Evolutionary conservation across 257 asterid genomes (phyloP).

Genomic region (Nicotiana attenuata): DNA sequence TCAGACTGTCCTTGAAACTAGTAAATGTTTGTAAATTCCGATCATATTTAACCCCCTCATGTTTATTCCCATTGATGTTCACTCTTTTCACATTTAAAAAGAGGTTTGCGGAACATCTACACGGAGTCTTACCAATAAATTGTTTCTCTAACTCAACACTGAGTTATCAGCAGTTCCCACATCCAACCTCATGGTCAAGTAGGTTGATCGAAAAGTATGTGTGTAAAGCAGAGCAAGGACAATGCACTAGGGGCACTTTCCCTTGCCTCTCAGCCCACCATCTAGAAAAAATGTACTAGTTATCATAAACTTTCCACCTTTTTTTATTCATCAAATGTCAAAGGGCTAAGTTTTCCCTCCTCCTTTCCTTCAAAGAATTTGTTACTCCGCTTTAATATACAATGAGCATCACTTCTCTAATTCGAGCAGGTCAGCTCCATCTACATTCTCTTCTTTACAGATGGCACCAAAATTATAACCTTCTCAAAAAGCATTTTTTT

Average conservation of each 20-base stretch:
- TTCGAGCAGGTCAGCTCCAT: background rate
- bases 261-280: background rate
- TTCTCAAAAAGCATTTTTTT: background rate
- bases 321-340: background rate
- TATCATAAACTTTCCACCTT: background rate
- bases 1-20: background rate
- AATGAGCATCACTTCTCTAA: background rate
- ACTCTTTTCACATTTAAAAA: background rate
- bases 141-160: background rate
- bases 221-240: background rate
- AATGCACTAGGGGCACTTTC: background rate
- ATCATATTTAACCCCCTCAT: background rate
- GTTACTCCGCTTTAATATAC: background rate
- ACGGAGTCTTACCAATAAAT: background rate
- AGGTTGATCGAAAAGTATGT: background rate
- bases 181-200: background rate
- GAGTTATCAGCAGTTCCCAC: background rate
- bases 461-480: background rate
- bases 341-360: background rate
- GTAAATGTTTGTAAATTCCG: background rate
- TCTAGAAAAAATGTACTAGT: background rate
- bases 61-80: background rate
- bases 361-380: background rate
- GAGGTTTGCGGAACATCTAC: background rate
- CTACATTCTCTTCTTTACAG: background rate